These are phyloP conservation scores for Lenzites betulinus DNA, from an alignment of 768 basidiomycete genomes.

Conservation along the genomic window DNA sequence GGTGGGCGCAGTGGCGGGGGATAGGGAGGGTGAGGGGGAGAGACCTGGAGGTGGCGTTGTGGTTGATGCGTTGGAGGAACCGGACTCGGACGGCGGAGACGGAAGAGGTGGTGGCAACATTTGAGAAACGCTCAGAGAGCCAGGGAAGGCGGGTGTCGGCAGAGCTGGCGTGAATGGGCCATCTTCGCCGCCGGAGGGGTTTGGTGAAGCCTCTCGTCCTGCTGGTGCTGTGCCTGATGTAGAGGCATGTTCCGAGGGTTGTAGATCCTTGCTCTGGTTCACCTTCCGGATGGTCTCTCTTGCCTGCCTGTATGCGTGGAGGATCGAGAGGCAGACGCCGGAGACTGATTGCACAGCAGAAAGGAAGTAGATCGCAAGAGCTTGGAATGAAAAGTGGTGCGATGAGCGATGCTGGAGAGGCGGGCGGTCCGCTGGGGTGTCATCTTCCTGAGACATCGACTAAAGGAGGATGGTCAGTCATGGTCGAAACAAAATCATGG, in stretches of 20 bases:
- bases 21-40: background rate
- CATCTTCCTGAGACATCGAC: background rate
- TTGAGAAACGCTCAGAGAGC: conserved; percentile 4
- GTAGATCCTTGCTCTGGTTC: conserved; percentile 40
- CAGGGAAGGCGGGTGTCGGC: conserved; percentile 4
- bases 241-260: background rate
- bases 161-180: background rate
- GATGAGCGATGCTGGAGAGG: conserved; percentile 17
- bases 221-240: background rate
- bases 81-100: conserved; percentile 10
- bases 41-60: background rate
- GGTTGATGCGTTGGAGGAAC: conserved; percentile 6
- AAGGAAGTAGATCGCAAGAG: conserved; percentile 66
- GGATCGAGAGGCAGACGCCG: conserved; percentile 64
- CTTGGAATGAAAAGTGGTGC: conserved; percentile 42
- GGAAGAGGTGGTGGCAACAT: background rate
- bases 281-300: conserved; percentile 66
- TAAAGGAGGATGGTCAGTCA: background rate
- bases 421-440: conserved; percentile 8
- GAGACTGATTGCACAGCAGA: conserved; percentile 76
- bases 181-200: background rate
- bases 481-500: background rate
- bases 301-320: conserved; percentile 67
- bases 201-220: background rate
- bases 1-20: conserved; percentile 9